A percentile compares a stretch with the other conserved stretches of the same genome.
Conservation (phyloP, 768 basidiomycete species). For the Lyophyllum decastes region DNA sequence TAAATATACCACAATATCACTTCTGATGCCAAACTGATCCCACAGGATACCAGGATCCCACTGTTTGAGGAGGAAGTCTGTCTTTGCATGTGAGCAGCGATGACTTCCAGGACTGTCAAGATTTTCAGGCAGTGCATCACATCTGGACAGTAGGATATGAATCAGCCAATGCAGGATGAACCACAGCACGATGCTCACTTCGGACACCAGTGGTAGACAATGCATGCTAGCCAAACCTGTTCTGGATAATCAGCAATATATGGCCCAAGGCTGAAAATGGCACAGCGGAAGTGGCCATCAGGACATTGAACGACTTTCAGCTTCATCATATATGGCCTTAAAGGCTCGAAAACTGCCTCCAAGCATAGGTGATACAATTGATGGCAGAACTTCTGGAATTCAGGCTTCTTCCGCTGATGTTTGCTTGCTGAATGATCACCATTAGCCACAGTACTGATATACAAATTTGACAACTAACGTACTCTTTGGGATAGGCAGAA, state of each 20-base stretch:
- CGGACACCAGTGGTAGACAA: conserved; percentile 26
- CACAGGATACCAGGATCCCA: conserved; percentile 30
- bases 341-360: conserved; percentile 11
- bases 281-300: conserved; percentile 33
- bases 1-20: conserved; percentile 31
- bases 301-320: conserved; percentile 28
- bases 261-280: conserved; percentile 30
- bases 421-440: neutral
- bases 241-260: conserved; percentile 41
- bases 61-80: conserved; percentile 23
- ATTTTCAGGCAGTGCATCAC: conserved; percentile 20
- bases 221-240: conserved; percentile 27
- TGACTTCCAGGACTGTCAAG: conserved; percentile 18
- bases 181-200: conserved; percentile 13
- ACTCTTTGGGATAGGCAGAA: conserved; percentile 14
- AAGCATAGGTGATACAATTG: conserved; percentile 26
- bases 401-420: neutral
- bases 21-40: conserved; percentile 33
- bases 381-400: conserved; percentile 16
- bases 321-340: conserved; percentile 23
- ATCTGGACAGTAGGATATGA: conserved; percentile 21
- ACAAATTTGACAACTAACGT: neutral
- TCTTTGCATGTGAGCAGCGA: conserved; percentile 21
- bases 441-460: neutral
- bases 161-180: neutral